Conservation (phyloP, 352 stramenopile species). For the Globisporangium megalacanthum region DNA sequence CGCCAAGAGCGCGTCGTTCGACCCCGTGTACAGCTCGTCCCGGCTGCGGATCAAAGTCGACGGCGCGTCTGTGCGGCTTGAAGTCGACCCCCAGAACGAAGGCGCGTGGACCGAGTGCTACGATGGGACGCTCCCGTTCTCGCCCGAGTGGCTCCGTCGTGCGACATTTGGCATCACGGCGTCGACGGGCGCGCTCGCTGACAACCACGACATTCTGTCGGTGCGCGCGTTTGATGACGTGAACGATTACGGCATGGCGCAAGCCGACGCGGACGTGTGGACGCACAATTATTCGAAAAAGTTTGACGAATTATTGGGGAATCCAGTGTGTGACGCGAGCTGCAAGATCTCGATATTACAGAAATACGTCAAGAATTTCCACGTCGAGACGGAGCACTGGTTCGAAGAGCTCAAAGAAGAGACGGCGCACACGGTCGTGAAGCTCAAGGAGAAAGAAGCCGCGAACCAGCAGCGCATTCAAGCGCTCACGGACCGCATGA, state of each 20-base stretch:
- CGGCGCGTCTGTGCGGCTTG: slow-evolving; percentile 41
- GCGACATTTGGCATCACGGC: slow-evolving; percentile 67
- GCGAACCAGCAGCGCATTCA: slow-evolving; percentile 72
- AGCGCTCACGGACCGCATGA: slow-evolving; percentile 63
- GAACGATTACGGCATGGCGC: slow-evolving; percentile 45
- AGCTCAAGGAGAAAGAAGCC: slow-evolving; percentile 66
- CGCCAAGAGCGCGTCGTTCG: slow-evolving; percentile 58
- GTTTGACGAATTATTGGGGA: slow-evolving; percentile 57
- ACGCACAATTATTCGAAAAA: slow-evolving; percentile 86
- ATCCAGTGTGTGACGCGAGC: slow-evolving; percentile 54
- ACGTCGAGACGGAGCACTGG: slow-evolving; percentile 79
- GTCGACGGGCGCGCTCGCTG: slow-evolving; percentile 68
- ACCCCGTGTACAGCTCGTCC: slow-evolving; percentile 66
- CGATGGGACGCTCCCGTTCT: slow-evolving; percentile 56
- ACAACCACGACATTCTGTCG: slow-evolving; percentile 81
- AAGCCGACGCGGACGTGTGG: slow-evolving; percentile 65
- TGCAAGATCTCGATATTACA: slow-evolving; percentile 82
- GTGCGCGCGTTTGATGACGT: slow-evolving; percentile 58
- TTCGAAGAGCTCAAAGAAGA: slow-evolving; percentile 78
- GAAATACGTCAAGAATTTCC: slow-evolving; percentile 78
- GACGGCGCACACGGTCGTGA: slow-evolving; percentile 68
- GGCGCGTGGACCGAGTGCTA: slow-evolving; percentile 64
- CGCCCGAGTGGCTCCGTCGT: slow-evolving; percentile 54
- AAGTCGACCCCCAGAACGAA: slow-evolving; percentile 54
- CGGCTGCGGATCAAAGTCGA: slow-evolving; percentile 61